These are phyloP conservation scores for Termitomyces sp. DNA, from an alignment of 768 basidiomycete genomes.

Conservation along the genomic window DNA sequence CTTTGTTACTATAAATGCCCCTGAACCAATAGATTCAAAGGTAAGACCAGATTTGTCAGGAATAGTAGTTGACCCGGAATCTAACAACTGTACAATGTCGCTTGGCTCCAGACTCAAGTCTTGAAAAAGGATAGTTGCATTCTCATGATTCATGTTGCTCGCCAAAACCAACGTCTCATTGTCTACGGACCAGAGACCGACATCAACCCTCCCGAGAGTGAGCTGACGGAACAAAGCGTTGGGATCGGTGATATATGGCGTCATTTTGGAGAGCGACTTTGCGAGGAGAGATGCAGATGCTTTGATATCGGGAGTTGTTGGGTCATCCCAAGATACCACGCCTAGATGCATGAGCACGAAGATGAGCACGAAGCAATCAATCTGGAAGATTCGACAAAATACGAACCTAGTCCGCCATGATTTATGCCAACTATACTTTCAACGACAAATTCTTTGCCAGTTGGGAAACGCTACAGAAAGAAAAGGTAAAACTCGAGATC, in stretches of 20 bases:
- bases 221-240: slow-evolving; percentile 32
- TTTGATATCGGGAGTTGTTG: slow-evolving; percentile 48
- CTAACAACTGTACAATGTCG: slow-evolving; percentile 23
- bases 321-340: slow-evolving; percentile 51
- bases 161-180: slow-evolving; percentile 40
- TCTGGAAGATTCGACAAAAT: neutral
- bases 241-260: slow-evolving; percentile 39
- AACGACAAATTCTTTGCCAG: slow-evolving; percentile 64
- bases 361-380: neutral
- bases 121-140: slow-evolving; percentile 23
- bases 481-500: neutral
- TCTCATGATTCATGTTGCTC: slow-evolving; percentile 42
- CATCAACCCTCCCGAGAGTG: slow-evolving; percentile 35
- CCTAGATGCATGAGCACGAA: slow-evolving; percentile 17
- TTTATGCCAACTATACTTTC: slow-evolving; percentile 63
- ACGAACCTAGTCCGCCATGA: slow-evolving; percentile 55
- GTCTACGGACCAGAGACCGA: slow-evolving; percentile 44
- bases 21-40: slow-evolving; percentile 35
- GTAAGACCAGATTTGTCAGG: slow-evolving; percentile 20
- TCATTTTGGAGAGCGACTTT: slow-evolving; percentile 35
- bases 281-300: slow-evolving; percentile 44
- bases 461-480: slow-evolving; percentile 40
- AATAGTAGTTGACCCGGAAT: slow-evolving; percentile 27
- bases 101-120: slow-evolving; percentile 21
- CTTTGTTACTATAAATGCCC: slow-evolving; percentile 29